A percentile compares a stretch with the other conserved stretches of the same genome.
These are phyloP conservation scores for Penicillium verrucosum DNA, from an alignment of 2,329 filamentous ascomycete genomes.

Conservation along the genomic window DNA sequence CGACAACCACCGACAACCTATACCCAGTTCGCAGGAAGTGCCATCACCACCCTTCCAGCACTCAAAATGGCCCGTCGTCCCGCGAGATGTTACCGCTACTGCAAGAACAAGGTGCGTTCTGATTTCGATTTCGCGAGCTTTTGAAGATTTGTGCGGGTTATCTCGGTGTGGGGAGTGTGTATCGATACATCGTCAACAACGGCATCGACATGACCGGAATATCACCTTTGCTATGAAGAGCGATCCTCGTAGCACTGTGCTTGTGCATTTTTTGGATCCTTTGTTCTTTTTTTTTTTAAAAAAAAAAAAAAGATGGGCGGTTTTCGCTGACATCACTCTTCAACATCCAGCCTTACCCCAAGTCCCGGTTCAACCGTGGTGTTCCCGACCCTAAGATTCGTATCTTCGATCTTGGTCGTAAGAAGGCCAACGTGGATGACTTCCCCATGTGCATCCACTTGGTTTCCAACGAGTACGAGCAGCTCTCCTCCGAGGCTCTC, in stretches of 20 bases:
- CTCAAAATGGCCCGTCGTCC: slow-evolving; percentile 99
- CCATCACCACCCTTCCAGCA: slow-evolving; percentile 48
- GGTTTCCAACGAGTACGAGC: slow-evolving; percentile 99
- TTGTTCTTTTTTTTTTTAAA: slow-evolving; percentile 7
- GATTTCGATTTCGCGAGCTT: slow-evolving; percentile 19
- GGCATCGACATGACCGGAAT: slow-evolving; percentile 1
- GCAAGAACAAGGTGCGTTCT: slow-evolving; percentile 97
- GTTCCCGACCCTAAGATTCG: slow-evolving; percentile 77
- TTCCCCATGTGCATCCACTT: slow-evolving; percentile 99
- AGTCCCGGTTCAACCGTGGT: slow-evolving; percentile 99
- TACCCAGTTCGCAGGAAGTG: slow-evolving; percentile 49
- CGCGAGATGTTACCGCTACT: slow-evolving; percentile 99
- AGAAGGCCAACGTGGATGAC: slow-evolving; percentile 98
- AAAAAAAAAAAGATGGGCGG: background rate
- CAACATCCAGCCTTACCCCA: slow-evolving; percentile 77
- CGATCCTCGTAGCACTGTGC: background rate
- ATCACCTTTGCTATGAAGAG: background rate
- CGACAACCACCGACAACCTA: slow-evolving; percentile 38
- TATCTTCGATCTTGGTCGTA: slow-evolving; percentile 98
- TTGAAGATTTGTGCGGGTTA: slow-evolving; percentile 27
- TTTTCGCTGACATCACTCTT: slow-evolving; percentile 22
- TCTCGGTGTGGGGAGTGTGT: slow-evolving; percentile 30
- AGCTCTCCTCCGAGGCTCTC: slow-evolving; percentile 98
- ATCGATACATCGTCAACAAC: slow-evolving; percentile 3
- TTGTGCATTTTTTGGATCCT: slow-evolving; percentile 1